Conservation (phyloP, 139 green algal species). For the Asterochloris sp. region DNA sequence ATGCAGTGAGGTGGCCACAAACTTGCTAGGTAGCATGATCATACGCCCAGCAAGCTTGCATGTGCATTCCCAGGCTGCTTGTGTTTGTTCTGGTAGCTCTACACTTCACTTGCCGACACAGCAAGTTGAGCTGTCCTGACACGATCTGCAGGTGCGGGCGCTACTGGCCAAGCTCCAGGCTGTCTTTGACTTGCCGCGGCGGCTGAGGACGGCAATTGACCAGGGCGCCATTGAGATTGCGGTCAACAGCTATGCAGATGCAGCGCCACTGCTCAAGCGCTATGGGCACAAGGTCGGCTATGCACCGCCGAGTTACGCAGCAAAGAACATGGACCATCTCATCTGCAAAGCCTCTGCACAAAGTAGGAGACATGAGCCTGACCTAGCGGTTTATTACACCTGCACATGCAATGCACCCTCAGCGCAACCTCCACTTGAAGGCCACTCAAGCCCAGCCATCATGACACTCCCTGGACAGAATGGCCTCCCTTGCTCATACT, state of each 20-base stretch:
- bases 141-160: background rate
- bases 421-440: too few species aligned
- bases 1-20: background rate
- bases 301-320: too few species aligned
- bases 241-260: constrained; percentile 70
- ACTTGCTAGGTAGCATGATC: background rate
- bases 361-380: too few species aligned
- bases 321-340: too few species aligned
- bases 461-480: too few species aligned
- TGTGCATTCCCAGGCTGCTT: background rate
- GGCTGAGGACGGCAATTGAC: constrained; percentile 61
- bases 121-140: background rate
- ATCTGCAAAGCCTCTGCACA: too few species aligned
- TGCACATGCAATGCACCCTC: too few species aligned
- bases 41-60: background rate
- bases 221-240: constrained; percentile 66
- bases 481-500: too few species aligned
- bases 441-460: too few species aligned
- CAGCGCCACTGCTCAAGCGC: constrained; percentile 65
- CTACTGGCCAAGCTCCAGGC: constrained; percentile 82
- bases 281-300: constrained; percentile 61
- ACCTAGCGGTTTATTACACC: too few species aligned
- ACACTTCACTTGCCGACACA: background rate
- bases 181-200: constrained; percentile 72
- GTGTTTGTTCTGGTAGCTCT: background rate